Base-by-base conservation (phyloP, 805 yeast genomes). In the Yarrowia yakushimensis region DNA sequence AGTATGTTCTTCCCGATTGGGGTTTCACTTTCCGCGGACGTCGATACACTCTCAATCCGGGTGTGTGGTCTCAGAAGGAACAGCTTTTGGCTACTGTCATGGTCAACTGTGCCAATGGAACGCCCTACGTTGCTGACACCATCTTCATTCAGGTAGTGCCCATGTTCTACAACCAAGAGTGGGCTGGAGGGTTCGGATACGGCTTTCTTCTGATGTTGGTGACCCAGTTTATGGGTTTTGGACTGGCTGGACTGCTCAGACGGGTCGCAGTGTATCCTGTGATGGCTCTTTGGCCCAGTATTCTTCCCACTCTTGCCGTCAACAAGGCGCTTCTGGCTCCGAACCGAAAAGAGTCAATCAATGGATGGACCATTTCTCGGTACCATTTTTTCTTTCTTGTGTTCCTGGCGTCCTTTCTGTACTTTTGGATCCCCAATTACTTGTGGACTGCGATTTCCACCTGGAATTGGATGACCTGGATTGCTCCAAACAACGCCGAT, bases 391-490 rank as follows among this genome's bases (percentile, higher is more conserved):
- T 85, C 71, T 68, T 78, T 22, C 60, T 74, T 42, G 76, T 76
- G 3, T 74, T 81, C 63, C 59, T 68, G 15, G 70, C 71, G 15
- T 72, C 79, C 30, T 84, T 85, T 67, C 64, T 77, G 8, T 86
- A 85, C 81, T 82, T 81, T 69, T 85, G 87, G 85, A 74, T 86
- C 66, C 90, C 92, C 11, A 86, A 84, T 60, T 86, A 77, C 69
- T 75, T 87, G 17, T 85, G 85, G 74, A 76, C 77, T 17, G 89
- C 85, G 1, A 77, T 86, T 57, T 79, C 85, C 0, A 79, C 79
- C 66, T 87, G 87, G 73, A 82, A 78, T 67, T 84, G 87, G 87
- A 79, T 81, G 67, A 79, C 73, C 27, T 82, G 86, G 86, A 82
- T 82, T 50, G 75, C 65, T 0, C 74, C 75, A n/a, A 70, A 83